A percentile compares a stretch with the other conserved stretches of the same genome.
These are phyloP conservation scores for Ustilago esculenta DNA, from an alignment of 1,284 basidiomycete species.

Conservation along the genomic window DNA sequence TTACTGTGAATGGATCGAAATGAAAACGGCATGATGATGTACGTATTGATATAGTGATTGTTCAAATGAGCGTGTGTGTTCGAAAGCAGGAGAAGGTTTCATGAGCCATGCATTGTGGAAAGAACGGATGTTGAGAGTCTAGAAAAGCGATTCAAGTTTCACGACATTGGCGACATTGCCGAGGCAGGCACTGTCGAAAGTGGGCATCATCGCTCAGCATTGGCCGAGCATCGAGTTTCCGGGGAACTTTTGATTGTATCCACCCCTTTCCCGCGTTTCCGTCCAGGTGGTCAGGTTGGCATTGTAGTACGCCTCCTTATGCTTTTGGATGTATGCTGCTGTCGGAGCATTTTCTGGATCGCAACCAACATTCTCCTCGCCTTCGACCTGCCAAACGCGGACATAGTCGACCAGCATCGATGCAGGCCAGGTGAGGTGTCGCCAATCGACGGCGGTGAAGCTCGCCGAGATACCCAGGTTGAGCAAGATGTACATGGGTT, in stretches of 20 bases:
- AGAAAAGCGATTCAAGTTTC: too few species aligned
- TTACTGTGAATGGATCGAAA: too few species aligned
- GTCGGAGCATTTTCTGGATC: constrained; percentile 66
- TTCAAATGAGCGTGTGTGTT: background rate
- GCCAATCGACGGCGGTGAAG: constrained; percentile 45
- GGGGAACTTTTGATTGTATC: constrained; percentile 47
- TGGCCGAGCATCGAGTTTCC: constrained; percentile 44
- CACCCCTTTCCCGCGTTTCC: constrained; percentile 34
- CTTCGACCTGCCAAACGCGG: constrained; percentile 57
- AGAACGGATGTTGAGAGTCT: background rate
- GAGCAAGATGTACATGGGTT: constrained; percentile 59
- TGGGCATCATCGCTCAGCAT: constrained; percentile 15
- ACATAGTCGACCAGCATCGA: constrained; percentile 54
- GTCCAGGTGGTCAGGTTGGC: constrained; percentile 61
- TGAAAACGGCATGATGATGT: too few species aligned
- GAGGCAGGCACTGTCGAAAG: too few species aligned
- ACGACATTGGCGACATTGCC: too few species aligned
- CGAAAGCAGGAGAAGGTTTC: background rate
- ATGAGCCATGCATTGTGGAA: background rate
- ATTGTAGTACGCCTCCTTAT: constrained; percentile 62
- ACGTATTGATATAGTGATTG: background rate
- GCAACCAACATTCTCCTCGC: constrained; percentile 65
- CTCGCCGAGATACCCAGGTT: constrained; percentile 57
- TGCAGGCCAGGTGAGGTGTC: constrained; percentile 27
- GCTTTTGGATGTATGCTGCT: constrained; percentile 60